Evolutionary conservation across 2,329 filamentous ascomycete species (phyloP), one percentile per base, ranked within the genome.

Genomic region (Endothia cerciana): DNA sequence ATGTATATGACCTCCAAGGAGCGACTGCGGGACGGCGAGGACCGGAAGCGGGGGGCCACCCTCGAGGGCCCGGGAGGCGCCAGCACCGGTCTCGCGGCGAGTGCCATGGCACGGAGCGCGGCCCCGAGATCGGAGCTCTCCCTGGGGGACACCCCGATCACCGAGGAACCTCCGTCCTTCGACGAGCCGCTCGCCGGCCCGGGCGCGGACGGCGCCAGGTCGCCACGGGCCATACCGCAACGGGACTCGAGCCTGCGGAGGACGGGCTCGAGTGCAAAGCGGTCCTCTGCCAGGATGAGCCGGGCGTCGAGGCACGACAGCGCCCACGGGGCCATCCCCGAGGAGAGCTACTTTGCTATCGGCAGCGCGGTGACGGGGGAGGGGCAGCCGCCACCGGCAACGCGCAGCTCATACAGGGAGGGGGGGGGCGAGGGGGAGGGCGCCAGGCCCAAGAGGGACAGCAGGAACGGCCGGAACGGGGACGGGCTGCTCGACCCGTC

Each of bases 1-100:
- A 88, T 89, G 84, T 91, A 91, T 72, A 91, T 90, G 88, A 88
- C 84, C 77, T 92, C 90, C 56, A 89, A 86, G 73, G 90, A 92
- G 74, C 82, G 83, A 38, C 77, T 92, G 56, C 83, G 85, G 56
- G 86, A 88, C 61, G 87, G 83, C 69, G 88, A 91, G 69, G 88
- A 91, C 69, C 84, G 85, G 70, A 89, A 86, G 72, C 82, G 87
- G 49, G 72, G 87, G 49, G 72, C 78, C n/a, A 83, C 78, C 70
- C 70, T 79, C 67, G 78, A 79, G 58, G 72, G 78, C 45, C 74
- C 76, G 30, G 79, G 77, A 15, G n/a, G 77, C 55, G 79, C 76
- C 66, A 73, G 74, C 8, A 84, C 76, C 69, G 81, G 75, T 43
- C 75, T 69, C 41, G 53, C 51, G 19, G 65, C 59, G 7, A 67